Evolutionary conservation across 768 basidiomycete genomes (phyloP), one percentile per base, ranked within the genome.

Genomic region (Lactarius trivialis): DNA sequence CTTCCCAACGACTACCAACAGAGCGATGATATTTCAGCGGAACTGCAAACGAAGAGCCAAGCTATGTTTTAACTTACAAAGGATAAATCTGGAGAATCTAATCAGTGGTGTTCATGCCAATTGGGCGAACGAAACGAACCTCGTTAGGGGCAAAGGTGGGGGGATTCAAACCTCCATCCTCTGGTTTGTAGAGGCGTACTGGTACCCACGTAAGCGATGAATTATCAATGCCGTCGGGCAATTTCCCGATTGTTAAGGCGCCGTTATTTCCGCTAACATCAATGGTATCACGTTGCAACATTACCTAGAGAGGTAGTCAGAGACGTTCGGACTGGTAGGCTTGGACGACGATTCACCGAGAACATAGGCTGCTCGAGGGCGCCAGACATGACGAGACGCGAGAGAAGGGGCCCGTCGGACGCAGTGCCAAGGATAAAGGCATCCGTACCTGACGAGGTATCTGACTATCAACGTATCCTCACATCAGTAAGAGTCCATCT

Each of bases 261-360:
- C 89, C 88, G 8, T 77, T 72, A 52, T 87, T 85, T 0, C 86
- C 86, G 2, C 86, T 85, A n/a, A 86, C 74, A 41, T 86, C 80
- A n/a, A 89, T 73, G 0, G 81, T 76, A 67, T 89, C 82, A 26
- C 89, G 82, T 68, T 91, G 89, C 9, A 91, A 75, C 0, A 82
- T 78, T 8, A 66, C 45, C 65, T 66, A 39, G 9, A 17, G 43
- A 6, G 26, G 39, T 19, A 14, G 21, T 66, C 30, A 37, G 45
- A 21, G 1, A 28, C 37, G 9, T 45, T 26, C 21, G 37, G 26
- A 21, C n/a, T 34, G 15, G 19, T 37, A 24, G 8, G 21, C n/a
- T 26, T n/a, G 12, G 32, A 19, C 7, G 19, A 4, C 17, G 12
- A 45, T 43, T 7, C 49, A 89, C 77, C 77, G 43, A 76, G 68